Conservation (phyloP, 495 filamentous ascomycete species). For the Haplographium delicatum region DNA sequence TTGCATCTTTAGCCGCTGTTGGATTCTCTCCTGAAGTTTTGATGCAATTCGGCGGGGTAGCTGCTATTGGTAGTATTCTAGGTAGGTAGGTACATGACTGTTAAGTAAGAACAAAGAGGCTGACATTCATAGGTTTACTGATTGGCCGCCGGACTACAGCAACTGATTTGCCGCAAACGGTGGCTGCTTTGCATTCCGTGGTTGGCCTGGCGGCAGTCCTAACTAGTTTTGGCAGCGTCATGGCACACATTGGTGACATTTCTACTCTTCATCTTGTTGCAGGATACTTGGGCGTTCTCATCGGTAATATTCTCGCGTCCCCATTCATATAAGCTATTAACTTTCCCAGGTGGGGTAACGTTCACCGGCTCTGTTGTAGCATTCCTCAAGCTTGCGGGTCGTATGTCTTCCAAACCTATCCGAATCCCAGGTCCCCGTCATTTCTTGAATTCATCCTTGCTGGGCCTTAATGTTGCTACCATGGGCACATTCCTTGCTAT, state of each 20-base stretch:
- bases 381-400: slow-evolving; percentile 71
- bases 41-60: slow-evolving; percentile 67
- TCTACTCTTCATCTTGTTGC: slow-evolving; percentile 71
- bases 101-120: background rate
- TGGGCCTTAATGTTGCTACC: slow-evolving; percentile 67
- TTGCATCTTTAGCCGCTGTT: slow-evolving; percentile 72
- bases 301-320: slow-evolving; percentile 36
- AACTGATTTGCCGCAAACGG: slow-evolving; percentile 75
- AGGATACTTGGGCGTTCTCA: slow-evolving; percentile 73
- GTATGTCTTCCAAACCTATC: slow-evolving; percentile 68
- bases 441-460: slow-evolving; percentile 60
- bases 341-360: slow-evolving; percentile 55
- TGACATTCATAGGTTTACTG: slow-evolving; percentile 41
- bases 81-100: slow-evolving; percentile 24
- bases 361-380: slow-evolving; percentile 82
- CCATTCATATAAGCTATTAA: background rate
- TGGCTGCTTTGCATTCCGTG: slow-evolving; percentile 75
- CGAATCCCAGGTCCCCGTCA: slow-evolving; percentile 61
- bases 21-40: slow-evolving; percentile 69
- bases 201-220: slow-evolving; percentile 77
- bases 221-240: slow-evolving; percentile 75
- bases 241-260: slow-evolving; percentile 59
- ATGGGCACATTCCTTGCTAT: slow-evolving; percentile 75
- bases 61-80: slow-evolving; percentile 56
- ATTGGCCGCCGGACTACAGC: slow-evolving; percentile 80